Evolutionary conservation across 73 alveolate genomes (phyloP).

Genomic region (Blepharisma japonicum): DNA sequence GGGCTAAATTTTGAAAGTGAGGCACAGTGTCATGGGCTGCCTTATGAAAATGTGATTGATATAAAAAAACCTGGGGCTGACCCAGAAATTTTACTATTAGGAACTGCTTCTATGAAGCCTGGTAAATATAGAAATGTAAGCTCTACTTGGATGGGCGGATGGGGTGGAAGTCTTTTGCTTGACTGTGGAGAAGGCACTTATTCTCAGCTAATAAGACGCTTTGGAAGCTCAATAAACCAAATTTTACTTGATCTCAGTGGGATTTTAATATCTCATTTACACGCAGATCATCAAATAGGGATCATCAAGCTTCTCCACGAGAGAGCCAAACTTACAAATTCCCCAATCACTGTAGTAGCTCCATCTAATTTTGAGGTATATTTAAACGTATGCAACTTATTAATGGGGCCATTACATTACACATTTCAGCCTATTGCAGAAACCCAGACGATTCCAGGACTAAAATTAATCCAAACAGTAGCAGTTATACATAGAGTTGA

Average conservation of each 20-base stretch:
- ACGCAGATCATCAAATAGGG: conserved; percentile 98
- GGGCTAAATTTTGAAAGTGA: not conserved
- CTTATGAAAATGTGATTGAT: conserved; percentile 20
- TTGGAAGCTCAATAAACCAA: conserved; percentile 60
- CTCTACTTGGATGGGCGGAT: conserved; percentile 49
- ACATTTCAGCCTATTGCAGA: conserved; percentile 37
- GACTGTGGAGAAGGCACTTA: conserved; percentile 78
- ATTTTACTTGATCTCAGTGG: conserved; percentile 59
- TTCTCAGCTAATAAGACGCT: conserved; percentile 55
- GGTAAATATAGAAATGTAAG: conserved; percentile 76
- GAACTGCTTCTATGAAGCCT: conserved; percentile 90
- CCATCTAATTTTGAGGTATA: conserved; percentile 81
- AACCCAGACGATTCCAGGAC: not conserved
- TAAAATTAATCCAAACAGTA: not conserved
- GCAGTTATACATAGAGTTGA: conserved; percentile 22
- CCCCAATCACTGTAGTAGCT: conserved; percentile 70
- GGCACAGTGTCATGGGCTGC: not conserved
- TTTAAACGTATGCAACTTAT: conserved; percentile 53
- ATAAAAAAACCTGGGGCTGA: conserved; percentile 35
- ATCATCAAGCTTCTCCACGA: conserved; percentile 69
- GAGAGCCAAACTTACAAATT: conserved; percentile 60
- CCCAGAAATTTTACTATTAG: conserved; percentile 75
- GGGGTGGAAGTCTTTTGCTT: conserved; percentile 48
- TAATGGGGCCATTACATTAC: conserved; percentile 81
- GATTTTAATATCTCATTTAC: conserved; percentile 91